These are phyloP conservation scores for Penicillium sp. DNA, from an alignment of 2,329 filamentous ascomycete species.

Conservation along the genomic window DNA sequence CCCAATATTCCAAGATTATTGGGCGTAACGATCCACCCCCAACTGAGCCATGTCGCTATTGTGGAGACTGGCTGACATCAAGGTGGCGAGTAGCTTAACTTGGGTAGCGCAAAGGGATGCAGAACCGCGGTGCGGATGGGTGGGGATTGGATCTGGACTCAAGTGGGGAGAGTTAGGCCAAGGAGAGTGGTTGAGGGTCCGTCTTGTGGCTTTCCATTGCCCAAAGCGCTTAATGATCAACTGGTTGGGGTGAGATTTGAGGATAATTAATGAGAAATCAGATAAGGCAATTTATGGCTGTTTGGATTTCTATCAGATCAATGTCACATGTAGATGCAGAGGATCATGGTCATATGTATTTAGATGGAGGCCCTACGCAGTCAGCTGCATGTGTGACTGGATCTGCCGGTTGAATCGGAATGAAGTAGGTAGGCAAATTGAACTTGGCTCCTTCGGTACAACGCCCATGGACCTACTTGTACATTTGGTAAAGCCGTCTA, in stretches of 20 bases:
- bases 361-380: background rate
- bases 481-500: no score
- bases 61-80: background rate
- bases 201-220: background rate
- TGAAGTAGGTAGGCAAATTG: background rate
- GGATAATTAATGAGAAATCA: background rate
- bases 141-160: background rate
- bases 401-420: background rate
- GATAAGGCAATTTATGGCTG: background rate
- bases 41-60: background rate
- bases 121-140: conserved; percentile 3
- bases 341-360: background rate
- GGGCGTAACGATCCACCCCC: background rate
- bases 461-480: background rate
- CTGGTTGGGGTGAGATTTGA: background rate
- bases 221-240: background rate
- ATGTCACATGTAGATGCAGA: background rate
- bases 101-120: background rate
- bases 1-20: conserved; percentile 13
- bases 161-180: background rate
- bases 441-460: background rate
- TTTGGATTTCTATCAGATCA: background rate
- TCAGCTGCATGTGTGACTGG: background rate
- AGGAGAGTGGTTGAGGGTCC: background rate
- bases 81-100: background rate